Evolutionary conservation across 78 protist species (phyloP).

Genomic region (Dictyostelium capitatum): DNA sequence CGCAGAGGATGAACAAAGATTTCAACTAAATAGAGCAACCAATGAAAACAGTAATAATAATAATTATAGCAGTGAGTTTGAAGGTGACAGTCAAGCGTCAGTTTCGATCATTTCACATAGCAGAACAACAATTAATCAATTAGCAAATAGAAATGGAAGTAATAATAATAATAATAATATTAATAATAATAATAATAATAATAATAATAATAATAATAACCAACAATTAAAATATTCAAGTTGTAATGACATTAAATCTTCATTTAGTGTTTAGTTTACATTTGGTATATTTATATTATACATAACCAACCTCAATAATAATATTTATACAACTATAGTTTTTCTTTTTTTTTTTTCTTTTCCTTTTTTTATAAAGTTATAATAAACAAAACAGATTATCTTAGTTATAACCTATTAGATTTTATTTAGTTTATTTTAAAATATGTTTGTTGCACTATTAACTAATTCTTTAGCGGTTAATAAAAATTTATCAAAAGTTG

Average conservation of each 20-base stretch:
- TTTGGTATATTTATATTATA: neutral
- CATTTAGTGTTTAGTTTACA: neutral
- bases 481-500: neutral
- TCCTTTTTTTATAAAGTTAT: neutral
- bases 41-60: neutral
- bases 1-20: constrained; percentile 21
- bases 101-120: neutral
- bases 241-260: neutral
- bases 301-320: too few relatives aligned
- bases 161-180: neutral
- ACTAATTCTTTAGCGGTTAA: neutral
- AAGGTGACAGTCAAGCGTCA: neutral
- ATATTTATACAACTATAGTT: too few relatives aligned
- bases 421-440: too few relatives aligned
- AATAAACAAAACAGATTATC: neutral
- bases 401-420: neutral
- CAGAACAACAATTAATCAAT: constrained; percentile 5
- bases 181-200: too few relatives aligned
- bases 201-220: neutral
- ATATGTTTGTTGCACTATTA: too few relatives aligned
- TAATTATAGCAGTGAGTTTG: neutral
- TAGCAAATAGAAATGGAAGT: neutral
- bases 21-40: neutral
- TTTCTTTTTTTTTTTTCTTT: too few relatives aligned
- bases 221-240: neutral